Evolutionary conservation across 2,329 filamentous ascomycete genomes (phyloP).

Genomic region (Calonectria hongkongensis): DNA sequence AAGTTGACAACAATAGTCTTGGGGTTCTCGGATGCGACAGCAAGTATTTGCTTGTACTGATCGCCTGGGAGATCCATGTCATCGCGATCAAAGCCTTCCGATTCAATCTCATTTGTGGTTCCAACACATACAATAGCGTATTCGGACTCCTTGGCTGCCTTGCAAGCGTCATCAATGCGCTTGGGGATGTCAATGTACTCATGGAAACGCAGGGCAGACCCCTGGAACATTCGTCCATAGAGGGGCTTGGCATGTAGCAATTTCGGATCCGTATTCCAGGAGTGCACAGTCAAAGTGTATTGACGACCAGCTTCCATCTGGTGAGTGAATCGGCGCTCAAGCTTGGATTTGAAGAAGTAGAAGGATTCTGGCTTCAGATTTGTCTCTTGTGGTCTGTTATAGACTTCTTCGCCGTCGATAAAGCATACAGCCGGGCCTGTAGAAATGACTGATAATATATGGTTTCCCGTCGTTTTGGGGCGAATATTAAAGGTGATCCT

Average conservation of each 20-base stretch:
- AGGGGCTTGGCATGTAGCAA: slow-evolving; percentile 27
- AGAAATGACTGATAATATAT: slow-evolving; percentile 38
- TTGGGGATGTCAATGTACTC: slow-evolving; percentile 28
- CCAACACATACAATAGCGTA: slow-evolving; percentile 33
- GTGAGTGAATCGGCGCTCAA: slow-evolving; percentile 30
- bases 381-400: slow-evolving; percentile 16
- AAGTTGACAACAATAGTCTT: slow-evolving; percentile 77
- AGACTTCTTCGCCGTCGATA: slow-evolving; percentile 23
- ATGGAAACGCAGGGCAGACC: slow-evolving; percentile 35
- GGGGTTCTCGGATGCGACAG: slow-evolving; percentile 72
- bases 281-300: slow-evolving; percentile 25
- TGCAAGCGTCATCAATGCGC: slow-evolving; percentile 1
- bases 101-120: slow-evolving; percentile 73
- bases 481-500: slow-evolving; percentile 35
- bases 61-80: slow-evolving; percentile 52
- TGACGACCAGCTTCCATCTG: not conserved
- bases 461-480: slow-evolving; percentile 28
- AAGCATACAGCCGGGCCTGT: slow-evolving; percentile 35
- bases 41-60: slow-evolving; percentile 73
- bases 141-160: slow-evolving; percentile 6
- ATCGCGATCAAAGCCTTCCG: slow-evolving; percentile 51
- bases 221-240: slow-evolving; percentile 41
- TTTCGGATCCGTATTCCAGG: slow-evolving; percentile 39
- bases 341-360: slow-evolving; percentile 34
- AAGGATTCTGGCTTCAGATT: slow-evolving; percentile 29